These are phyloP conservation scores for Fusarium oxysporum DNA, from an alignment of 2,329 filamentous ascomycete species.

Conservation along the genomic window DNA sequence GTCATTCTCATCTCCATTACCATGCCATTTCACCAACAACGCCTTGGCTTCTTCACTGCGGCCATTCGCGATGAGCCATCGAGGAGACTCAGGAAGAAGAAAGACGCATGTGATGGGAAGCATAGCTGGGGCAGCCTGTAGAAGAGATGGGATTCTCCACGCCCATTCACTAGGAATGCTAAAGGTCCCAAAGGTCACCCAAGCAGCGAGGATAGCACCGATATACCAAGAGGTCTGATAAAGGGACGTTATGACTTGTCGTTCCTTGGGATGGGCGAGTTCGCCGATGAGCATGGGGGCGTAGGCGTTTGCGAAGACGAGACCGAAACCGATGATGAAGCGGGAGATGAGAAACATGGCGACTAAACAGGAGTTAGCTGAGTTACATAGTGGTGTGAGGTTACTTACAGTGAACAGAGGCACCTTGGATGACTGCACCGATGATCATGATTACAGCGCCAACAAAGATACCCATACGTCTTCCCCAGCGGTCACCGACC, in stretches of 20 bases:
- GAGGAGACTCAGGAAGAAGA: constrained; percentile 70
- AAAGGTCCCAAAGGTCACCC: constrained; percentile 56
- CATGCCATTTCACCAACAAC: constrained; percentile 27
- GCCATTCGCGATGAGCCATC: constrained; percentile 63
- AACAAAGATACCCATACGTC: constrained; percentile 11
- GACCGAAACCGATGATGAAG: constrained; percentile 65
- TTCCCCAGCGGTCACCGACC: constrained; percentile 7
- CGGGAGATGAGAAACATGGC: constrained; percentile 66
- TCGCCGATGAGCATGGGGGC: constrained; percentile 66
- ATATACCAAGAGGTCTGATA: constrained; percentile 63
- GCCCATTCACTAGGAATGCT: constrained; percentile 46
- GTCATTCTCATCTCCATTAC: neutral
- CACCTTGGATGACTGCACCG: neutral
- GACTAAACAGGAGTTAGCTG: constrained; percentile 40
- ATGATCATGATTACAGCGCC: constrained; percentile 2
- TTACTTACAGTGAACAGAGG: neutral
- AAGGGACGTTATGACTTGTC: constrained; percentile 62
- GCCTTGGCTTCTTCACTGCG: constrained; percentile 53
- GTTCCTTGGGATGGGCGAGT: constrained; percentile 64
- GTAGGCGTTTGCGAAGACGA: constrained; percentile 63
- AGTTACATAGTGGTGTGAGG: accelerated
- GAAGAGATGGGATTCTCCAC: constrained; percentile 48
- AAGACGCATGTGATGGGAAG: constrained; percentile 50
- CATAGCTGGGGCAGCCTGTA: constrained; percentile 35
- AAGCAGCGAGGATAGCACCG: constrained; percentile 57